Evolutionary conservation across 2,329 filamentous ascomycete species (phyloP), one percentile per base, ranked within the genome.

Genomic region (Calonectria pteridis): DNA sequence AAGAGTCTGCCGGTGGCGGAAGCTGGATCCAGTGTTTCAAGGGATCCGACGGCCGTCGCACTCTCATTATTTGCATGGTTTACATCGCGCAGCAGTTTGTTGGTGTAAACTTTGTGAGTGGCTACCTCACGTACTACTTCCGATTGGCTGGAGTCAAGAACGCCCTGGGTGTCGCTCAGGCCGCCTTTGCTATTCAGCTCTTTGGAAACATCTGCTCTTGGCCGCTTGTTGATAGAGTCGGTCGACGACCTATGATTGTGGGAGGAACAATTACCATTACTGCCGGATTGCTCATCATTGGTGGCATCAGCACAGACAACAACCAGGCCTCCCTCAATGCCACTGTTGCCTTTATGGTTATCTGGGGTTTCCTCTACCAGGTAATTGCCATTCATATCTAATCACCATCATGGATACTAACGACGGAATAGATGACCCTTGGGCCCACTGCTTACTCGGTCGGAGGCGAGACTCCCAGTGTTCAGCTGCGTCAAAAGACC

Each of bases 281-380:
- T 10, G 71, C 71, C 6, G 76, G 77, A 6, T 75, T 83, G 18
- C 76, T 82, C 16, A 72, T 82, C 31, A 81, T 83, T 18, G 81
- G 82, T 4, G 80, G 81, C 20, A 78, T 82, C 43, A 82, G 80
- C 64, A 83, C 78, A 18, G 69, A 78, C 29, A 67, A 77, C 28
- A 77, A 43, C 33, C 66, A 67, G 35, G 33, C 73, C 7, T 71
- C 79, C 13, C 77, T 83, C 20, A 65, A 69, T 2, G 76, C 79
- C 3, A 81, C 77, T 5, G 80, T 82, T 16, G 75, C 79, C 0
- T 80, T 82, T 46, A 82, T 82, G 79, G 71, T 74, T 4, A 68
- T 81, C 14, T 81, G 80, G 78, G 79, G 76, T 16, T 80, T 78
- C 70, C 67, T 81, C 31, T 82, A 82, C 69, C 79, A 83, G 66